Evolutionary conservation across 73 alveolate genomes (phyloP).

Genomic region (Effrenium voratum): DNA sequence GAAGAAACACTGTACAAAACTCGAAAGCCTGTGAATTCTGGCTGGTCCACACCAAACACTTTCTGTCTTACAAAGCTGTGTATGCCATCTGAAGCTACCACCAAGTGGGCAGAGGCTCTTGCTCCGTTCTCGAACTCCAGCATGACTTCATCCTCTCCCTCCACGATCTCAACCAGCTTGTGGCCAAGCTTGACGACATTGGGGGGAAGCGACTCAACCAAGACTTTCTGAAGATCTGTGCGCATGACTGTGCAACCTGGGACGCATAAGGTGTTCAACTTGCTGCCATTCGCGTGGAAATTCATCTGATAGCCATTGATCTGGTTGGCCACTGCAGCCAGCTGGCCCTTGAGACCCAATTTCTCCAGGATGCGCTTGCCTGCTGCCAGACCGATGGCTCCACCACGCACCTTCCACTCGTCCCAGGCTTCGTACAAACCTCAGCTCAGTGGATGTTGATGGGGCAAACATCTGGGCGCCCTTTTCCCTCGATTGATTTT

Average conservation of each 20-base stretch:
- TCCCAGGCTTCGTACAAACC: constrained; percentile 86
- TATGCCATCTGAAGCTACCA: constrained; percentile 73
- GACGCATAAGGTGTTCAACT: constrained; percentile 9
- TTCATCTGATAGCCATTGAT: background rate
- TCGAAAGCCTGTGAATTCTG: constrained; percentile 65
- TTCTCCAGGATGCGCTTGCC: constrained; percentile 55
- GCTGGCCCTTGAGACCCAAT: background rate
- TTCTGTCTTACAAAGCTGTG: constrained; percentile 83
- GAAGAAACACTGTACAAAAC: constrained; percentile 68
- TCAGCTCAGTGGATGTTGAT: too few species aligned
- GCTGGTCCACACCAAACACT: constrained; percentile 54
- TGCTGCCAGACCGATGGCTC: constrained; percentile 57
- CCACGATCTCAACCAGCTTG: constrained; percentile 32
- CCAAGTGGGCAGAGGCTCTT: constrained; percentile 73
- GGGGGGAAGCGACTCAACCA: constrained; percentile 57
- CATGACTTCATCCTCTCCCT: constrained; percentile 22
- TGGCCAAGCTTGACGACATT: constrained; percentile 46
- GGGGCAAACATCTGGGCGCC: too few species aligned
- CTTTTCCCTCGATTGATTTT: too few species aligned
- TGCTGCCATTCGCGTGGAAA: background rate
- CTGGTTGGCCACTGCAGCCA: constrained; percentile 28
- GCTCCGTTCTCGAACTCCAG: constrained; percentile 71
- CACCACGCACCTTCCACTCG: constrained; percentile 85
- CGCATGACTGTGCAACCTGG: constrained; percentile 63
- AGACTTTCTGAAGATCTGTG: constrained; percentile 37